phyloP scores from a whole-genome alignment of 1,284 basidiomycete genomes.

The Vanrija humicola region DNA sequence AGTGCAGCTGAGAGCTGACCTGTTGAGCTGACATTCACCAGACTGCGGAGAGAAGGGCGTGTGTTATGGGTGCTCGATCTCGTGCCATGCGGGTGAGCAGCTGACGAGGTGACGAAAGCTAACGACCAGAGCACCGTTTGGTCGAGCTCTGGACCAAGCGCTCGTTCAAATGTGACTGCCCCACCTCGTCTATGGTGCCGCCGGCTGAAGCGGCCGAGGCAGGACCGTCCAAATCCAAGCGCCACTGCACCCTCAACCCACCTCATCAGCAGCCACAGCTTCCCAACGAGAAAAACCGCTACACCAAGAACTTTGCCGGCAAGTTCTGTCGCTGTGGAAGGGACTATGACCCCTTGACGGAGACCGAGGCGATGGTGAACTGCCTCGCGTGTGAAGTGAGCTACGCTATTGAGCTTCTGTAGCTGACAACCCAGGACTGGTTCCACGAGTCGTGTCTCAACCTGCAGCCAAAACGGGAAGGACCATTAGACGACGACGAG shows the following conservation, averaged over 20 bases:
- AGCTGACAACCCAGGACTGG: constrained; percentile 33
- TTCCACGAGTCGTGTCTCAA: constrained; percentile 46
- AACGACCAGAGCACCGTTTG: constrained; percentile 39
- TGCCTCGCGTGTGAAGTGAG: constrained; percentile 48
- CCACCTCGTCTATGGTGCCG: constrained; percentile 30
- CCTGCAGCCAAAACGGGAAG: constrained; percentile 18
- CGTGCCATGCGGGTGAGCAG: constrained; percentile 45
- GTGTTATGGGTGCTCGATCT: constrained; percentile 49
- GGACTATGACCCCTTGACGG: constrained; percentile 45
- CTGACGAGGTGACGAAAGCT: background rate
- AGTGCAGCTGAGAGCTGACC: background rate
- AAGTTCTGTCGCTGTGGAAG: constrained; percentile 48
- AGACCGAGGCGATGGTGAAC: constrained; percentile 46
- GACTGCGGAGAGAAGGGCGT: constrained; percentile 39
- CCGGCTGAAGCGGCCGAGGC: background rate
- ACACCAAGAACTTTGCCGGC: constrained; percentile 40
- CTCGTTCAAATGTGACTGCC: constrained; percentile 47
- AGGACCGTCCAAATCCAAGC: constrained; percentile 1
- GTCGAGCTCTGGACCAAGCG: constrained; percentile 47
- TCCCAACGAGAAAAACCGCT: constrained; percentile 36
- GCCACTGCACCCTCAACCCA: constrained; percentile 33
- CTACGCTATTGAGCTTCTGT: background rate
- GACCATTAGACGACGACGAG: constrained; percentile 23
- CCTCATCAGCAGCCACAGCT: constrained; percentile 30
- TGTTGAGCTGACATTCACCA: constrained; percentile 8